A percentile compares a stretch with the other conserved stretches of the same genome.
phyloP scores from a whole-genome alignment of 73 alveolate species.

The Urostyla sp. region DNA sequence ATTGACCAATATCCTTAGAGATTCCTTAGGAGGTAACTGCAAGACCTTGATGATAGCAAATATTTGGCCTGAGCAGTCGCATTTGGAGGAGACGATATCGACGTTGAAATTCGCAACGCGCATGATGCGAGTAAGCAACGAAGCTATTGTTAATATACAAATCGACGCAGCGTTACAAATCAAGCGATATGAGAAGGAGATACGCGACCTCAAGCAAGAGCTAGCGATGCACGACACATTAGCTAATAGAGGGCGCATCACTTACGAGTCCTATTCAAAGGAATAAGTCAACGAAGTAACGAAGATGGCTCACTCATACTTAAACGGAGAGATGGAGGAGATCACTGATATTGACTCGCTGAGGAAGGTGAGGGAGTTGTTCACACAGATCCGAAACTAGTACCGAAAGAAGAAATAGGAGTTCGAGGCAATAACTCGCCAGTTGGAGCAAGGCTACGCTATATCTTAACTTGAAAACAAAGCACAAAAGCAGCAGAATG shows the following conservation, averaged over 20 bases:
- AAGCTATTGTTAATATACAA: constrained; percentile 91
- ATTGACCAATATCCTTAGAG: constrained; percentile 96
- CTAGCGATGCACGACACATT: constrained; percentile 99
- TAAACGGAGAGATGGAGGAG: constrained; percentile 93
- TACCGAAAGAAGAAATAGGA: constrained; percentile 86
- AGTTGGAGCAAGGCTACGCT: constrained; percentile 52
- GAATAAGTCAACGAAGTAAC: constrained; percentile 81
- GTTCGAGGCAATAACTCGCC: constrained; percentile 42
- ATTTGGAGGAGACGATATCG: constrained; percentile 97
- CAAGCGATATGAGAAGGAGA: constrained; percentile 96
- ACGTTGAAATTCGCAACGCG: constrained; percentile 98
- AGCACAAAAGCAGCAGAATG: constrained; percentile 59
- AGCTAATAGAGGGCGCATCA: constrained; percentile 95
- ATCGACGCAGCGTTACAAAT: constrained; percentile 95
- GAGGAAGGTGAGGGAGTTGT: constrained; percentile 94
- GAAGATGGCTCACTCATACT: constrained; percentile 80
- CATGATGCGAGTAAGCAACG: constrained; percentile 99
- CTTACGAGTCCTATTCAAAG: constrained; percentile 98
- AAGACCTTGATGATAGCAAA: constrained; percentile 99
- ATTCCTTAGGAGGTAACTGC: constrained; percentile 99
- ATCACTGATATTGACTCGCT: constrained; percentile 88
- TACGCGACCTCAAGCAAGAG: constrained; percentile 98
- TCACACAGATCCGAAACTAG: constrained; percentile 87
- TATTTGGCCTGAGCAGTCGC: constrained; percentile 98
- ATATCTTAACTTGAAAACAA: constrained; percentile 25